Conservation (phyloP, 78 protist species). For the Monosiga brevicollis region DNA sequence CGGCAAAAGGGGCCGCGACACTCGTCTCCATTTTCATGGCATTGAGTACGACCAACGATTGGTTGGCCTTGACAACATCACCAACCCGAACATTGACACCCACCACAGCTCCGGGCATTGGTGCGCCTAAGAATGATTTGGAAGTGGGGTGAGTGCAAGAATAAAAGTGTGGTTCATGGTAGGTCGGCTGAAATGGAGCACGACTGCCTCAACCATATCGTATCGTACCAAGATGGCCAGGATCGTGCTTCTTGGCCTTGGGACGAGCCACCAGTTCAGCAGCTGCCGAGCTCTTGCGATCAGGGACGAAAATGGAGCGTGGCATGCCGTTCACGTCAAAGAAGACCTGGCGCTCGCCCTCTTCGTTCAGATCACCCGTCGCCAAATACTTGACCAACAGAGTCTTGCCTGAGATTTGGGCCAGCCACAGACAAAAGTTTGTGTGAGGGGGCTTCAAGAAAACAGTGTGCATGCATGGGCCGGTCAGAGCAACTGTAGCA, state of each 20-base stretch:
- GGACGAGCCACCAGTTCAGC: not conserved
- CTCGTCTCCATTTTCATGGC: constrained; percentile 79
- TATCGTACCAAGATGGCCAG: not conserved
- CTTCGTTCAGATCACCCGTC: constrained; percentile 13
- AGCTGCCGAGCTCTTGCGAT: not conserved
- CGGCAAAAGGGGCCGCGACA: constrained; percentile 9
- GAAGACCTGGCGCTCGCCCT: constrained; percentile 32
- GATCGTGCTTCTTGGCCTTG: not conserved
- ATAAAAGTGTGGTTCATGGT: not conserved
- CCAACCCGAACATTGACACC: constrained; percentile 19
- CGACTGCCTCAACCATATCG: not conserved
- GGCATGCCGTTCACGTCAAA: constrained; percentile 63
- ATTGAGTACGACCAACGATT: constrained; percentile 49
- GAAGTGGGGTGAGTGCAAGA: constrained; percentile 6
- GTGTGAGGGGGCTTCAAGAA: not conserved
- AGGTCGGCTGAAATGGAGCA: not conserved
- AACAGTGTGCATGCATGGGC: not conserved
- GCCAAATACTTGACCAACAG: too few species aligned
- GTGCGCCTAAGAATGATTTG: too few species aligned
- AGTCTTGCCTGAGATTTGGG: too few species aligned
- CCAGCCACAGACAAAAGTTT: not conserved
- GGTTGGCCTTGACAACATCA: constrained; percentile 31
- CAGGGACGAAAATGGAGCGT: constrained; percentile 25
- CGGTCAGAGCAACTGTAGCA: not conserved
- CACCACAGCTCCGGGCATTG: constrained; percentile 68